Percentiles rank a stretch among this genome's conserved stretches.
phyloP scores from a whole-genome alignment of 2,329 filamentous ascomycete species.

The Arachnopeziza araneosa region DNA sequence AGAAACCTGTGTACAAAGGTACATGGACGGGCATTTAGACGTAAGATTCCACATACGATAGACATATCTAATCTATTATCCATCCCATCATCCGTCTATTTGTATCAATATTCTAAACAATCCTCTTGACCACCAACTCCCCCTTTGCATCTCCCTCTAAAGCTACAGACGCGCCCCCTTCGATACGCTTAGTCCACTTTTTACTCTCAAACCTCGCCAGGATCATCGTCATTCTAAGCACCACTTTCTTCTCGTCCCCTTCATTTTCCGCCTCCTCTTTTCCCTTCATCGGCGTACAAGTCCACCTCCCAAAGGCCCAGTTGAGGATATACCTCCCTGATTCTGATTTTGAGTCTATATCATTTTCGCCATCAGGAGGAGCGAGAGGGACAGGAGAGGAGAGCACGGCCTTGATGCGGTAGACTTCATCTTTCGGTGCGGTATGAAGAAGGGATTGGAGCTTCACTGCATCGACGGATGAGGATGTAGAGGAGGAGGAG shows the following conservation, averaged over 20 bases:
- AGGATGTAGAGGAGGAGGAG: constrained; percentile 33
- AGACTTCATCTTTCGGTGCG: constrained; percentile 88
- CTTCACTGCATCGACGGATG: constrained; percentile 50
- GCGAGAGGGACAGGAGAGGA: constrained; percentile 38
- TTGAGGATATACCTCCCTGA: constrained; percentile 77
- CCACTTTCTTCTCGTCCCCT: constrained; percentile 27
- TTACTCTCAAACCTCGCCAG: constrained; percentile 66
- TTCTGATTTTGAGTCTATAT: constrained; percentile 11
- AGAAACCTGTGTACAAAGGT: no score
- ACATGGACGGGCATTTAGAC: no score
- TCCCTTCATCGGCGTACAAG: constrained; percentile 60
- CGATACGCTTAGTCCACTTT: constrained; percentile 72
- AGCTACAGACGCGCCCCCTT: constrained; percentile 49
- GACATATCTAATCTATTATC: no score
- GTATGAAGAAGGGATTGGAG: constrained; percentile 62
- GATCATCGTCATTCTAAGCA: constrained; percentile 69
- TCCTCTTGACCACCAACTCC: constrained; percentile 5
- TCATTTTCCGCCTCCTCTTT: constrained; percentile 49
- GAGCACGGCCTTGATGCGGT: constrained; percentile 78
- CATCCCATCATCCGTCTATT: neutral
- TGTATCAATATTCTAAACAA: neutral
- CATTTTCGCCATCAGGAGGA: neutral
- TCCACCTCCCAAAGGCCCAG: constrained; percentile 97
- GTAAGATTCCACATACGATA: no score
- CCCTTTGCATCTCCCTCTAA: constrained; percentile 42